Base-by-base conservation (phyloP, 345 rosid species). In the Moricandia arvensis region DNA sequence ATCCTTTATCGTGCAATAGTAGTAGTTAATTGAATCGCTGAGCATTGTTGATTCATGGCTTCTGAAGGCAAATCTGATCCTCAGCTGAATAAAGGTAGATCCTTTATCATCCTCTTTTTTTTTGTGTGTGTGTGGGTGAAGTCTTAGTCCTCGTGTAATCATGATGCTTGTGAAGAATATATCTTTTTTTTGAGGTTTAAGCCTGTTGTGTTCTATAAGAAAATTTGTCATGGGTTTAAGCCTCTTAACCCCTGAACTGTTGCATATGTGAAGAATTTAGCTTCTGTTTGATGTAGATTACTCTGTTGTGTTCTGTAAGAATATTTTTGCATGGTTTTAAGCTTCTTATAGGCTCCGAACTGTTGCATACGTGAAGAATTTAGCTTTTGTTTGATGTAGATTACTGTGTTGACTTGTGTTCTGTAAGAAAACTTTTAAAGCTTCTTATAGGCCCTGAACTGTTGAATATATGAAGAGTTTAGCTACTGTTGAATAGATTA, bases 21-120 rank as follows among this genome's bases (percentile, higher is more conserved):
- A 63, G 63, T 27, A 17, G 63, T 21, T 62, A 53, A 61, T 49
- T 67, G 13, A 65, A 62, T 81, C 73, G 31, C 66, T 58, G 27
- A 30, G 63, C 75, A 21, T 81, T 68, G 58, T 75, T 62, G 10
- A 45, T 71, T 57, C 67, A 95, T 95, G 99, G 97, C 82, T 53
- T 86, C 92, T 3, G 65, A 80, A 64, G 82, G 45, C 74, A 88
- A 71, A 87, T 81, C 86, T 84, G 86, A 87, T 88, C 92, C 87
- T 77, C 95, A 87, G 69, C 69, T 87, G 55, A 72, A 83, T 75
- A 61, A 82, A 88, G 97, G 97, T 94, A 75, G 21, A 80, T 51
- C 27, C 27, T 24, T 15, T 24, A n/a, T n/a, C n/a, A n/a, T n/a
- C n/a, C n/a, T n/a, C n/a, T n/a, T n/a, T n/a, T n/a, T n/a, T n/a